A percentile compares a stretch with the other conserved stretches of the same genome.
Conservation (phyloP, 495 filamentous ascomycete genomes). For the Penicillium nucicola region DNA sequence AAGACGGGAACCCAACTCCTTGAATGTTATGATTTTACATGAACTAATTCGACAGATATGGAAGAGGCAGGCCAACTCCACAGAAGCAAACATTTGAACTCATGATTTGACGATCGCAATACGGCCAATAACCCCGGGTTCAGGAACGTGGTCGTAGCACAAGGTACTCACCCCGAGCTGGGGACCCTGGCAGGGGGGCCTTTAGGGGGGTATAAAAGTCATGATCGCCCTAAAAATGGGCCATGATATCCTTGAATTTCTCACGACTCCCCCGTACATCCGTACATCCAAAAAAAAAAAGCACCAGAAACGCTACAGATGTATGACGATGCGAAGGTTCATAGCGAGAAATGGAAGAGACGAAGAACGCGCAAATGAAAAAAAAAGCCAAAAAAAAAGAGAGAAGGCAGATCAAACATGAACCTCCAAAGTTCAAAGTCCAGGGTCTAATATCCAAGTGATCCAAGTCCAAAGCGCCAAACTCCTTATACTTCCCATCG, state of each 20-base stretch:
- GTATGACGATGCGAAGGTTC: too few relatives aligned
- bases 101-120: neutral
- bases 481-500: too few relatives aligned
- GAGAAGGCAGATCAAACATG: too few relatives aligned
- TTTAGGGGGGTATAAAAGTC: conserved; percentile 9
- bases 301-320: too few relatives aligned
- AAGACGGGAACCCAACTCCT: conserved; percentile 67
- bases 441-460: too few relatives aligned
- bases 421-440: too few relatives aligned
- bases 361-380: too few relatives aligned
- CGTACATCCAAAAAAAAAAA: too few relatives aligned
- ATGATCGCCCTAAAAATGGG: neutral
- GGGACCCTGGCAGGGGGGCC: conserved; percentile 20
- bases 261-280: neutral
- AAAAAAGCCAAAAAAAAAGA: too few relatives aligned
- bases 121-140: conserved; percentile 14
- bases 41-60: conserved; percentile 9
- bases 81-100: neutral
- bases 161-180: conserved; percentile 24
- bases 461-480: neutral
- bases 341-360: too few relatives aligned
- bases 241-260: too few relatives aligned
- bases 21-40: conserved; percentile 92
- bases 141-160: conserved; percentile 20
- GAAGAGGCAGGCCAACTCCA: neutral